Percentiles rank a stretch among this genome's conserved stretches.
phyloP scores from a whole-genome alignment of 192 early-diverging fungal genomes.

The Spizellomyces punctatus region DNA sequence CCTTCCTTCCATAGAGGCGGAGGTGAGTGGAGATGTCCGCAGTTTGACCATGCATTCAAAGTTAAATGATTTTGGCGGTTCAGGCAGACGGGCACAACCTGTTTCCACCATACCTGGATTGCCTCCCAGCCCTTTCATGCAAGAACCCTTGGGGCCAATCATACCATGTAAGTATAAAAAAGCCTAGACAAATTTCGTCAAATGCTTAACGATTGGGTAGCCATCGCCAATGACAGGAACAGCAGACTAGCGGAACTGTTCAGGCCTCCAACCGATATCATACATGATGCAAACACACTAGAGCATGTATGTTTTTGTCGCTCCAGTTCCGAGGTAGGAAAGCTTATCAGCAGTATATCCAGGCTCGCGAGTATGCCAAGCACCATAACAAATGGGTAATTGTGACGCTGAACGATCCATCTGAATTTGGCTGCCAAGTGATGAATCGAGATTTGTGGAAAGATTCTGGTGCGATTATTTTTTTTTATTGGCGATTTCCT shows the following conservation, averaged over 20 bases:
- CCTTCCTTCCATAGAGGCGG: background rate
- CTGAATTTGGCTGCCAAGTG: slow-evolving; percentile 84
- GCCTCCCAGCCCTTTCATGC: background rate
- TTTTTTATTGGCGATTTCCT: background rate
- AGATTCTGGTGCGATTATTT: slow-evolving; percentile 40
- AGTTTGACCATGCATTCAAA: background rate
- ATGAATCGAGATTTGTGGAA: slow-evolving; percentile 97
- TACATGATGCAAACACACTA: slow-evolving; percentile 68
- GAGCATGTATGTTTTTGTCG: background rate
- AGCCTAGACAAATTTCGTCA: background rate
- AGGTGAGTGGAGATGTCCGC: background rate
- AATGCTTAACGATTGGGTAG: background rate
- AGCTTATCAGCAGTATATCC: background rate
- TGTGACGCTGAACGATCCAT: slow-evolving; percentile 81
- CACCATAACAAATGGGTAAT: slow-evolving; percentile 77
- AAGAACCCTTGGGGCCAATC: background rate
- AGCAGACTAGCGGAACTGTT: slow-evolving; percentile 69
- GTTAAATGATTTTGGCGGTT: too few species aligned
- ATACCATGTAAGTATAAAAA: background rate
- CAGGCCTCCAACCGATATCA: slow-evolving; percentile 85
- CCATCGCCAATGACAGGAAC: background rate
- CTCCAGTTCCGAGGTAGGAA: too few species aligned
- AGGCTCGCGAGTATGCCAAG: slow-evolving; percentile 68
- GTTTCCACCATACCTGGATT: background rate
- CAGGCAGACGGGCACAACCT: too few species aligned